Percentiles rank a stretch among this genome's conserved stretches.
Conservation (phyloP, 495 filamentous ascomycete species). For the Xylaria acuta region DNA sequence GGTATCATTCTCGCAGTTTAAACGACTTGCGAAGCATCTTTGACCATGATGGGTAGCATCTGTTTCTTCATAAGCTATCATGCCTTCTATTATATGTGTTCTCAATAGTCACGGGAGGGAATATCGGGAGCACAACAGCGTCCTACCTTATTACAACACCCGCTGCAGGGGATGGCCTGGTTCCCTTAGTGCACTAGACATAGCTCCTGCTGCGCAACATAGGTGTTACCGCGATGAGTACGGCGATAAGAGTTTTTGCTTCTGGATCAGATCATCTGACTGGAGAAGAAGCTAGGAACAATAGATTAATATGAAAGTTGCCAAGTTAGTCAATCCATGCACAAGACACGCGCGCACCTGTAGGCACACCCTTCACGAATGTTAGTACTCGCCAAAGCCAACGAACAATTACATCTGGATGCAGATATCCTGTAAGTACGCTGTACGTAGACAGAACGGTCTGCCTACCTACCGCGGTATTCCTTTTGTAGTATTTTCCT, state of each 20-base stretch:
- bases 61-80: neutral
- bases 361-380: neutral
- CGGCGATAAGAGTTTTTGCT: neutral
- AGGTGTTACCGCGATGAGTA: neutral
- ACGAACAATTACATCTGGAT: neutral
- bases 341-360: neutral
- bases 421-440: neutral
- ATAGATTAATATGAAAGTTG: slow-evolving; percentile 1
- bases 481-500: neutral
- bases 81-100: neutral
- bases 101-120: neutral
- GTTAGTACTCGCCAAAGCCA: neutral
- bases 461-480: neutral
- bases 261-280: slow-evolving; percentile 8
- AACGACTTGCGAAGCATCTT: neutral
- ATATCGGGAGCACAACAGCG: neutral
- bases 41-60: neutral
- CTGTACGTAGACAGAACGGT: neutral
- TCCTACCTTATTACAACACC: neutral
- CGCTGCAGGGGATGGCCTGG: neutral
- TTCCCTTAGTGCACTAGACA: slow-evolving; percentile 8
- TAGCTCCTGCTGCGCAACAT: neutral
- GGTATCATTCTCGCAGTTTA: neutral
- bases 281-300: neutral
- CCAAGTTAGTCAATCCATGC: neutral